These are phyloP conservation scores for Mercurialis annua DNA, from an alignment of 345 rosid genomes.

Conservation along the genomic window DNA sequence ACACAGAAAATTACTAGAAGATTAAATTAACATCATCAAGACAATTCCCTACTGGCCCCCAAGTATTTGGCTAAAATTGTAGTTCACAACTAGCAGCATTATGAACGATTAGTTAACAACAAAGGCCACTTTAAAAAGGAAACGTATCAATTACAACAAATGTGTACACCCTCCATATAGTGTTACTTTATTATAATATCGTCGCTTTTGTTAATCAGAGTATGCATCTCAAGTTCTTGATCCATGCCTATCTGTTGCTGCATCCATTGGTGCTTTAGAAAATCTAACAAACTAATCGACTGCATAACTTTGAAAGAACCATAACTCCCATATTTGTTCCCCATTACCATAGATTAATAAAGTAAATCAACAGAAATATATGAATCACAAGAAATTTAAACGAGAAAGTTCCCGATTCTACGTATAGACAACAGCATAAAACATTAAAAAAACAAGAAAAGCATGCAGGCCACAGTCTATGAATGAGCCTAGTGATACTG, in stretches of 20 bases:
- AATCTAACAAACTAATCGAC: background rate
- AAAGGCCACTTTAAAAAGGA: background rate
- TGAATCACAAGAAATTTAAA: no score
- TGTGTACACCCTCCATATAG: background rate
- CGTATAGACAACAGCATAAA: background rate
- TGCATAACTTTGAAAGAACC: background rate
- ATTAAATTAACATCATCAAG: no score
- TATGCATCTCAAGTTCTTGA: slow-evolving; percentile 1
- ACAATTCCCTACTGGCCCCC: background rate
- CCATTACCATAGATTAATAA: background rate
- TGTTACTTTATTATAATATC: background rate
- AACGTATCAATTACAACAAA: background rate
- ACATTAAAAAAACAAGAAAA: background rate
- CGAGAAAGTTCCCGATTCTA: background rate
- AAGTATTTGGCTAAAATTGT: no score
- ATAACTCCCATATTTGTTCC: background rate
- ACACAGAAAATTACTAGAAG: slow-evolving; percentile 7
- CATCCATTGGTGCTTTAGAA: background rate
- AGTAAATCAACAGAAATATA: background rate
- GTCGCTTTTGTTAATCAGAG: background rate
- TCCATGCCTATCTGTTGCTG: background rate
- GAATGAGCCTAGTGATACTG: background rate
- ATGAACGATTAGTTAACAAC: background rate
- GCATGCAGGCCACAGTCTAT: background rate
- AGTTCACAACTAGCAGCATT: background rate